Base-by-base conservation (phyloP, 2,329 filamentous ascomycete genomes). In the Dothistroma septosporum region DNA sequence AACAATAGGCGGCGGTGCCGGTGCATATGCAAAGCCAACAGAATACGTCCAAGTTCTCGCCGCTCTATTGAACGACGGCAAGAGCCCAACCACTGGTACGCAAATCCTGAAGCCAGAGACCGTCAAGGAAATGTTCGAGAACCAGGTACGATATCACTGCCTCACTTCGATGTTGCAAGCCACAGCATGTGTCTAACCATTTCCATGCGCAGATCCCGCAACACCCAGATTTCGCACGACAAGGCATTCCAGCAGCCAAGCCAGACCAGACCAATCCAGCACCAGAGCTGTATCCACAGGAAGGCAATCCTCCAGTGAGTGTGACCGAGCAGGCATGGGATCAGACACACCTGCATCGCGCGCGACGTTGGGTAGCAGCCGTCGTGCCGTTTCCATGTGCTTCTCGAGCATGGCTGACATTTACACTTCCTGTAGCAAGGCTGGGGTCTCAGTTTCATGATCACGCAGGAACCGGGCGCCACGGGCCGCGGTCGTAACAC, bases 21-120 rank as follows among this genome's bases (percentile, higher is more conserved):
- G 87, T 2, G 76, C 83, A 53, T 89, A 83, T 68, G 82, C 83
- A 2, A 76, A 74, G 61, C 85, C 85, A 0, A 77, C 78, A 9
- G 85, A 89, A 50, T 89, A 87, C 66, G 77, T 78, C 59, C 80
- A 85, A 83, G 79, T 89, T 22, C 78, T 90, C 2, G 79, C 84
- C 0, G 78, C 81, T 0, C 75, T 91, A 1, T 75, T 90, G 28
- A 90, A 90, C 69, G 76, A 87, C 62, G 87, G 88, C 50, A 82
- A 76, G 0, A 85, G 81, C 35, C 83, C 87, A 0, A 77, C 67
- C 0, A 89, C 85, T 0, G 80, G 82, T 1, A 70, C 72, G 0
- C 76, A 78, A 55, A 80, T 90, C 33, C 77, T 90, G 7, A 75
- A 78, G 21, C 76, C 79, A 16, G 76, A 79, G 32, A 88, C 85